A percentile compares a stretch with the other conserved stretches of the same genome.
These are phyloP conservation scores for Dalbergia oliveri DNA, from an alignment of 306 rosid genomes.

Conservation along the genomic window DNA sequence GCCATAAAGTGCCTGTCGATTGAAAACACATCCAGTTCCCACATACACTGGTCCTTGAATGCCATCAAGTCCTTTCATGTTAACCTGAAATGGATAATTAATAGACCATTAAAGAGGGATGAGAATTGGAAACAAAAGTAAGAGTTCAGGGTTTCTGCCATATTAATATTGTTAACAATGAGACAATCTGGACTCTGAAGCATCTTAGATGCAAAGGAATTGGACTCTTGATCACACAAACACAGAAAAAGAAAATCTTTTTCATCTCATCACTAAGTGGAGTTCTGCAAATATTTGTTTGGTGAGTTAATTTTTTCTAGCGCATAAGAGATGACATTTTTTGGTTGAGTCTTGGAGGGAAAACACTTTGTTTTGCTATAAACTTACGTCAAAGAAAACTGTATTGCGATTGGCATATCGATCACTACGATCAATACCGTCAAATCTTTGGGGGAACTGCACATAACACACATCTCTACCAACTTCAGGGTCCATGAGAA, in stretches of 20 bases:
- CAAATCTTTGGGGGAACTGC: slow-evolving; percentile 98
- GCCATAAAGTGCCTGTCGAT: slow-evolving; percentile 98
- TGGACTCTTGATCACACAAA: slow-evolving; percentile 34
- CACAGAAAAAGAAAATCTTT: neutral
- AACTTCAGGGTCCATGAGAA: slow-evolving; percentile 95
- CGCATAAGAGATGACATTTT: slow-evolving; percentile 1
- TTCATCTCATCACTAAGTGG: neutral
- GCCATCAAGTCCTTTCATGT: slow-evolving; percentile 99
- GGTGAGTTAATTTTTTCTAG: slow-evolving; percentile 10
- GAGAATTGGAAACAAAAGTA: neutral
- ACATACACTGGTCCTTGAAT: slow-evolving; percentile 98
- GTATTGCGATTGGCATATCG: slow-evolving; percentile 97
- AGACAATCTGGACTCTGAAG: slow-evolving; percentile 21
- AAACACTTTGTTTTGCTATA: slow-evolving; percentile 17
- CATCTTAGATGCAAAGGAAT: slow-evolving; percentile 2
- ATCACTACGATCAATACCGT: slow-evolving; percentile 98
- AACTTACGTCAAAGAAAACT: slow-evolving; percentile 98
- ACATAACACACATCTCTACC: slow-evolving; percentile 86
- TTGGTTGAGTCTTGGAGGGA: neutral
- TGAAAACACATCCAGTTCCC: slow-evolving; percentile 94
- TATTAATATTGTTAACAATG: slow-evolving; percentile 9
- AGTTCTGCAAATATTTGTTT: slow-evolving; percentile 17
- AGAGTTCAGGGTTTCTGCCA: no score
- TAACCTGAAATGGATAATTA: slow-evolving; percentile 70
- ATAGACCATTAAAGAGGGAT: slow-evolving; percentile 21